Evolutionary conservation across 805 yeast genomes (phyloP).

Genomic region (Candida chauliodis): DNA sequence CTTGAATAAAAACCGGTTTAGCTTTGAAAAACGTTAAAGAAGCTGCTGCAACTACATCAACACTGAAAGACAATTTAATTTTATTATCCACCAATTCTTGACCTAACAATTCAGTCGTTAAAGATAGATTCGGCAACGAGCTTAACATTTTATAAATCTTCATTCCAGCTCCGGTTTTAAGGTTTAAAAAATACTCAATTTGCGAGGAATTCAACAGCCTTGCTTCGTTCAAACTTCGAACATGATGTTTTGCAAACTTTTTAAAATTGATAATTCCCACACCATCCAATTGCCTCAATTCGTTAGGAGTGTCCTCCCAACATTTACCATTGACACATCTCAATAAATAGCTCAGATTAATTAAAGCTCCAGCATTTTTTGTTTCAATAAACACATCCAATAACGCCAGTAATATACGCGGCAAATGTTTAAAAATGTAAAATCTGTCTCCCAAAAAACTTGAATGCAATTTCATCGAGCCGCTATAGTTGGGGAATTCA

Average conservation of each 20-base stretch:
- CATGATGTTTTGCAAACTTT: conserved; percentile 32
- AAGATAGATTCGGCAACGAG: conserved; percentile 32
- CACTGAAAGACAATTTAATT: conserved; percentile 1
- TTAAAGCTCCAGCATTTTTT: conserved; percentile 40
- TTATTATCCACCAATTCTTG: conserved; percentile 1
- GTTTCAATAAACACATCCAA: conserved; percentile 41
- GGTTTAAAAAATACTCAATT: conserved; percentile 39
- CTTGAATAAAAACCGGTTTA: conserved; percentile 24
- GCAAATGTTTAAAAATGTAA: conserved; percentile 38
- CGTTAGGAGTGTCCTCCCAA: conserved; percentile 49
- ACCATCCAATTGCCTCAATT: conserved; percentile 46
- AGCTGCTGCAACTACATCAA: conserved; percentile 3
- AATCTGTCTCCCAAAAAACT: conserved; percentile 43
- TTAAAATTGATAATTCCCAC: conserved; percentile 41
- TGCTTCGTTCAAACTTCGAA: conserved; percentile 30
- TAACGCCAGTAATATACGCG: conserved; percentile 42
- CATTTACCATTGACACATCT: conserved; percentile 42
- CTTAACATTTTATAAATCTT: conserved; percentile 32
- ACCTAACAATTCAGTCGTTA: background rate
- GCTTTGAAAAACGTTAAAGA: conserved; percentile 28
- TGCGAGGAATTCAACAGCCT: conserved; percentile 22
- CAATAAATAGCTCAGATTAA: conserved; percentile 32
- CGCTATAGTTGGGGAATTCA: conserved; percentile 43
- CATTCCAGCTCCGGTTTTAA: conserved; percentile 38
- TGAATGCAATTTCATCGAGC: conserved; percentile 34